Conservation (phyloP, 2,329 filamentous ascomycete species). For the Aspergillus aculeatus region DNA sequence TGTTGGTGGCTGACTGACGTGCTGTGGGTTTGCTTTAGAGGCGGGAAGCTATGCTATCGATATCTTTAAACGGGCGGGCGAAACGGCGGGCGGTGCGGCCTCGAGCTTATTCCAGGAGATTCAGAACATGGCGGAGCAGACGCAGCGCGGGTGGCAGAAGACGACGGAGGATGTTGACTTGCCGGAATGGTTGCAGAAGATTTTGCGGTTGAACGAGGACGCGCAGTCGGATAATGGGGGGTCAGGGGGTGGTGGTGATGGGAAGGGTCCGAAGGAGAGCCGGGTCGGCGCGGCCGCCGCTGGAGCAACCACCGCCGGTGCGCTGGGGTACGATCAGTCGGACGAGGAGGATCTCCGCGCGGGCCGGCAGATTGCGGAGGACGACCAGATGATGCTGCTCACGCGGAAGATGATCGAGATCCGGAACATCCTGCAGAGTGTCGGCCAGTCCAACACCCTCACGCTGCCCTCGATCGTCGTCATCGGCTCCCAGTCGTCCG, state of each 20-base stretch:
- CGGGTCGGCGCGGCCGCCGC: slow-evolving; percentile 55
- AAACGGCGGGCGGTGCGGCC: slow-evolving; percentile 68
- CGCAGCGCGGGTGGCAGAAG: slow-evolving; percentile 74
- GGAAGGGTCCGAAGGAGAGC: slow-evolving; percentile 56
- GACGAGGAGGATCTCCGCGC: slow-evolving; percentile 60
- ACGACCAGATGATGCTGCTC: slow-evolving; percentile 99
- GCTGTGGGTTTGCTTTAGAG: slow-evolving; percentile 46
- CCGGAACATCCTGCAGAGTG: slow-evolving; percentile 80
- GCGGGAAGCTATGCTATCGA: slow-evolving; percentile 76
- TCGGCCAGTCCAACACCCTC: slow-evolving; percentile 86
- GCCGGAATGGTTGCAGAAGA: slow-evolving; percentile 75
- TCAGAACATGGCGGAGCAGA: slow-evolving; percentile 74
- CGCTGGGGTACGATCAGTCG: slow-evolving; percentile 73
- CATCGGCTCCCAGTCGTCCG: slow-evolving; percentile 96
- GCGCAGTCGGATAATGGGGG: slow-evolving; percentile 52
- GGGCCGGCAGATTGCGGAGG: slow-evolving; percentile 67
- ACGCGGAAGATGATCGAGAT: slow-evolving; percentile 99
- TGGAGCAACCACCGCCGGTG: slow-evolving; percentile 70
- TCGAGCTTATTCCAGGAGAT: slow-evolving; percentile 69
- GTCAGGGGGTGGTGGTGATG: slow-evolving; percentile 41
- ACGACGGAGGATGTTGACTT: slow-evolving; percentile 74
- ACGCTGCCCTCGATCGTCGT: slow-evolving; percentile 97
- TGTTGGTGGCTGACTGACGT: slow-evolving; percentile 3
- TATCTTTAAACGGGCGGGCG: slow-evolving; percentile 69
- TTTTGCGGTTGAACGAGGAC: slow-evolving; percentile 64